These are phyloP conservation scores for Magnolia kwangsiensis DNA, from an alignment of 164 flowering plant species.

Conservation along the genomic window DNA sequence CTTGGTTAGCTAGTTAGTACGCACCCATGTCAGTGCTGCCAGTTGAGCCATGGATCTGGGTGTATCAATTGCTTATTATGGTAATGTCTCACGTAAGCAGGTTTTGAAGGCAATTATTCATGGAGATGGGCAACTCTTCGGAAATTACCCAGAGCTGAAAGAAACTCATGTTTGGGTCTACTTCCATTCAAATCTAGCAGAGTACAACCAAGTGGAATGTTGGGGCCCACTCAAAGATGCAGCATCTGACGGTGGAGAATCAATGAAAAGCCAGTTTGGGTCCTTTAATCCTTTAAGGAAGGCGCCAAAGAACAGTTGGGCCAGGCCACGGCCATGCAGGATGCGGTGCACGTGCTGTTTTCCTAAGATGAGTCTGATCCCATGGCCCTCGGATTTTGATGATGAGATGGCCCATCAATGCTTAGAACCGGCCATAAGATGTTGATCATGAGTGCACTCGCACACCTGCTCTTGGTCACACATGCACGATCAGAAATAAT, in stretches of 20 bases:
- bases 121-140: conserved; percentile 75
- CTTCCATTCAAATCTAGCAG: conserved; percentile 79
- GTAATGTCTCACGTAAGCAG: conserved; percentile 25
- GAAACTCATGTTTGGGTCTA: conserved; percentile 90
- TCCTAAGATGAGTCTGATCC: conserved; percentile 10
- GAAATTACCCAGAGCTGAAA: conserved; percentile 68
- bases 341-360: conserved; percentile 68
- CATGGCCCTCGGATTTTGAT: conserved; percentile 6
- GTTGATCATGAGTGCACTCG: no score
- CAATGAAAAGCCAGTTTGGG: not conserved
- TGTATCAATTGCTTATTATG: no score
- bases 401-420: not conserved
- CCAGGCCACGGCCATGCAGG: conserved; percentile 47
- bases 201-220: conserved; percentile 78
- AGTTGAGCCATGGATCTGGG: no score
- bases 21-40: no score
- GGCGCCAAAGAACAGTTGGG: not conserved
- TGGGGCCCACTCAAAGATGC: conserved; percentile 17
- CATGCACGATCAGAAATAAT: no score
- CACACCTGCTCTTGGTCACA: no score
- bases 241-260: not conserved
- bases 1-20: no score
- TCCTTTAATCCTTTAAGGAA: not conserved
- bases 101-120: conserved; percentile 85
- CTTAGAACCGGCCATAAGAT: not conserved